Base-by-base conservation (phyloP, 768 basidiomycete species). In the Leccinum subgranulosum region DNA sequence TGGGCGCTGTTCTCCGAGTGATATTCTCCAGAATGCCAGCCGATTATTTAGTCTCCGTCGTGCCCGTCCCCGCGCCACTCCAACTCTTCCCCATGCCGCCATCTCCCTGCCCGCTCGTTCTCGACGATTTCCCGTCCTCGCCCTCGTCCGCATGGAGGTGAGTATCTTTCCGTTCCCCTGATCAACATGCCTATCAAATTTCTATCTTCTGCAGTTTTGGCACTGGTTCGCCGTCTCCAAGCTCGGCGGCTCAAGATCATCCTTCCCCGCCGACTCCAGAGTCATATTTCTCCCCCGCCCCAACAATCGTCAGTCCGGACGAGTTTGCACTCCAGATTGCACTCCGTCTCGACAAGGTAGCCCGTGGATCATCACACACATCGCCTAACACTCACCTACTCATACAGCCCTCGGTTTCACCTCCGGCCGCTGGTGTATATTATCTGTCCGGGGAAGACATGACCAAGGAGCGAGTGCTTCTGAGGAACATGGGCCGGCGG, bases 101-200 rank as follows among this genome's bases (percentile, higher is more conserved):
- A 47, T 41, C 56, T 23, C 25, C 52, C 7, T 17, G 17, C 49
- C 19, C 52, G 34, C 55, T 31, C 31, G 43, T 28, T 11, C 27
- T 29, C 47, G 49, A 53, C n/a, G 55, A 51, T 25, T 36, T 60
- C 17, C 52, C 63, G 33, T 50, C 60, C 6, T 61, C 71, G 2
- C 68, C 69, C n/a, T 56, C 57, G 48, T 71, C 68, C 28, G 39
- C 55, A 15, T 62, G 56, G 57, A 72, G 70, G 70, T 72, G 34
- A 9, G 70, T 54, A 23, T 45, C 12, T n/a, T 21, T n/a, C 48
- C 23, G 11, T 29, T 15, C 23, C 43, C 8, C 50, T 6, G 17
- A 31, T 55, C 4, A 14, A 0, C 29, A 17, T 52, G 6, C 11
- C 21, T 1, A 34, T 29, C 17, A 28, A 21, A 31, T n/a, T 14